Conservation (phyloP, 495 filamentous ascomycete species). For the Aspergillus mulundensis region DNA sequence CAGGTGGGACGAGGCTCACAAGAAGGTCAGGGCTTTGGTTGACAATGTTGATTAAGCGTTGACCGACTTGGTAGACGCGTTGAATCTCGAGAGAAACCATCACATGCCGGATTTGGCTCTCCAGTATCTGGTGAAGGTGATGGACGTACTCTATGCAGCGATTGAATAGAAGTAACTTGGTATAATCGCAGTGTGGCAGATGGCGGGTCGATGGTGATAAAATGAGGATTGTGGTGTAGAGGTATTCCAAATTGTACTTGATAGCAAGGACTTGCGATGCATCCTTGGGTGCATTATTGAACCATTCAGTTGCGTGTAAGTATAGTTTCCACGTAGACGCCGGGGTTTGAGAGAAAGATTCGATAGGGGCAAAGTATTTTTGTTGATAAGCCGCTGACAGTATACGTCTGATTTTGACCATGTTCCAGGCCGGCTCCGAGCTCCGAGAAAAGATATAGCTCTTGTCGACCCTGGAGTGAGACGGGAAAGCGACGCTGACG, state of each 20-base stretch:
- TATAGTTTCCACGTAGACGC: conserved; percentile 61
- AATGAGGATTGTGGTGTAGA: conserved; percentile 81
- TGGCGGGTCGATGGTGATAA: conserved; percentile 68
- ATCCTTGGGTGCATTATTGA: conserved; percentile 53
- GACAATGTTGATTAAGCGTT: conserved; percentile 30
- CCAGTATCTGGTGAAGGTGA: conserved; percentile 37
- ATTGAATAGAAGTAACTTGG: conserved; percentile 73
- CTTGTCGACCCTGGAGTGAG: conserved; percentile 31
- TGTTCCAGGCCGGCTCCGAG: conserved; percentile 51
- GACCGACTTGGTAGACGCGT: conserved; percentile 35
- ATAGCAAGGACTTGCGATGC: conserved; percentile 57
- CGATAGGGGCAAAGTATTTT: conserved; percentile 66
- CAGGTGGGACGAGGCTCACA: conserved; percentile 30
- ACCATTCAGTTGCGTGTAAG: conserved; percentile 63
- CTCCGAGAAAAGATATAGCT: conserved; percentile 46
- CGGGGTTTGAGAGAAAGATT: conserved; percentile 56
- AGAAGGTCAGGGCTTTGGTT: conserved; percentile 33
- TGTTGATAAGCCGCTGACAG: conserved; percentile 81
- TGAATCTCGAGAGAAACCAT: conserved; percentile 40
- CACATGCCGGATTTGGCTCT: conserved; percentile 29
- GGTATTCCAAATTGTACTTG: conserved; percentile 73
- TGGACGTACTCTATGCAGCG: conserved; percentile 66
- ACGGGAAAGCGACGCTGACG: conserved; percentile 62
- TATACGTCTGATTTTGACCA: conserved; percentile 71
- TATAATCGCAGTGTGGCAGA: conserved; percentile 62